Base-by-base conservation (phyloP, 2,329 filamentous ascomycete genomes). In the Zasmidium cellare region DNA sequence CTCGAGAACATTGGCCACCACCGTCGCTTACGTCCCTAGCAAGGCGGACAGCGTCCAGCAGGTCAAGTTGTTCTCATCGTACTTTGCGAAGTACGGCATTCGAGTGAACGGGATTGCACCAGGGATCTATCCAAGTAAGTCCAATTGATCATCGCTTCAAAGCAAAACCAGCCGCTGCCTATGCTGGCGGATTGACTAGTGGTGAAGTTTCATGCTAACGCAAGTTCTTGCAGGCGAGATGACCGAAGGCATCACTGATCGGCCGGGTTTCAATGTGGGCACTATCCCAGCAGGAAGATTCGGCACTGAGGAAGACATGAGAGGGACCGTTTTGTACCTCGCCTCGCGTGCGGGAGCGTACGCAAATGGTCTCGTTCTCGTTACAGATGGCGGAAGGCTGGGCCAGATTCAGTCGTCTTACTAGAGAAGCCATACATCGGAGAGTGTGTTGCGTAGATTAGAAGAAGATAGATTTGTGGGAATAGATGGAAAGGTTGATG, bases 281-380 rank as follows among this genome's bases (percentile, higher is more conserved):
- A 57, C 54, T 3, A 57, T 57, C 45, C 58, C 58, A 28, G 58
- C 54, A 9, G 18, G 80, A 25, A 76, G 86, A 47, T 77, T 82
- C 58, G 87, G 87, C 1, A 78, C 81, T 35, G 80, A 84, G 56
- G 74, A 84, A 63, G 87, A 60, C 28, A 60, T 60, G 51, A 11
- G 47, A 35, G 86, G 87, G 1, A 76, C 84, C 47, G 80, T 90
- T 25, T 70, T 91, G 54, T 90, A 86, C 75, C 75, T 90, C 68
- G 83, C 83, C 2, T 85, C 84, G 47, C 76, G 81, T 59, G 86
- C 86, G 2, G 87, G 87, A 0, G 83, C 82, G 3, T 90, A 87
- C 70, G 76, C 83, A 64, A 89, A 89, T 70, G 87, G 87, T 1
- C 87, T 81, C 58, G 79, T 86, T 12, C 73, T 88, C 48, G 72